Evolutionary conservation across 345 rosid species (phyloP), one percentile per base, ranked within the genome.

Genomic region (Rhodamnia argentea): DNA sequence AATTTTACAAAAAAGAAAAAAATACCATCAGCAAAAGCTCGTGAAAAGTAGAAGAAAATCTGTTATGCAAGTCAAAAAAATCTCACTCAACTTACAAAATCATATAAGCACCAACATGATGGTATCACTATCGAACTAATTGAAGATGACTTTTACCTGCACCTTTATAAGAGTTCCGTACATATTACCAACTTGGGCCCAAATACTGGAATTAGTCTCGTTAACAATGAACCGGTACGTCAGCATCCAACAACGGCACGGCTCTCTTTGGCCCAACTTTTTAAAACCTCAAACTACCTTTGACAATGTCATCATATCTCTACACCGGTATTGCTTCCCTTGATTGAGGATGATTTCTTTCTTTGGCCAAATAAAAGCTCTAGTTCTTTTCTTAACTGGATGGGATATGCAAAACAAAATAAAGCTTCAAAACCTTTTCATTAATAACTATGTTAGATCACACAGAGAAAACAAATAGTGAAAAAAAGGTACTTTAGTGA

Each of bases 371-470:
- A 88, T 91, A 93, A 90, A 92, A 85, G 93, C 94, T 89, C 90
- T 93, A 92, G 85, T 86, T 93, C 98, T 91, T 92, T 93, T 64
- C 89, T 93, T 91, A 89, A 93, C 93, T 94, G 95, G 92, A 93
- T 91, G 75, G 90, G 88, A 94, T 93, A 91, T 86, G 90, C 93
- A 93, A 91, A 94, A 94, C 90, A 90, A 90, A 84, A 92, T 85
- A 89, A 93, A 94, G 88, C 94, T 95, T 91, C 88, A 92, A 83
- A 82, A 58, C 10, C n/a, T 76, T 58, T 87, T 91, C 83, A 89
- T 52, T 87, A 84, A 82, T 52, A 58, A 85, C 84, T 83, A 83
- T 83, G 85, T 83, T 59, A 59, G 53, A 88, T 86, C 74, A 85
- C 44, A 86, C 55, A 86, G 81, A 60, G 74, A 54, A 82, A 87